These are phyloP conservation scores for Wickerhamomyces hampshirensis DNA, from an alignment of 805 yeast genomes.

Conservation along the genomic window DNA sequence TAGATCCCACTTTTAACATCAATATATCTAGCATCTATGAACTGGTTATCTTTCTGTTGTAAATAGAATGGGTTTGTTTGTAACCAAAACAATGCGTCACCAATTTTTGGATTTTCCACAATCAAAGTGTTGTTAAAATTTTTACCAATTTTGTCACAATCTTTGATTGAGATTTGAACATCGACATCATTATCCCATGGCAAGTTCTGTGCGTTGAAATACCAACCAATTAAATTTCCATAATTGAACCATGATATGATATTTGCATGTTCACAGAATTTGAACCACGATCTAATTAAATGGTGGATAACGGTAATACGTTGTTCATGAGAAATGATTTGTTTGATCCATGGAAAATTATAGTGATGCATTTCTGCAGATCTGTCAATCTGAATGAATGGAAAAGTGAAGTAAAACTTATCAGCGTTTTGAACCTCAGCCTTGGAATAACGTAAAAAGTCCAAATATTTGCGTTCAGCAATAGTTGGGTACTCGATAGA, in stretches of 20 bases:
- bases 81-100: constrained; percentile 31
- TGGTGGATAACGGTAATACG: constrained; percentile 37
- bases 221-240: constrained; percentile 60
- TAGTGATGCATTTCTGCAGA: constrained; percentile 27
- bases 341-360: constrained; percentile 28
- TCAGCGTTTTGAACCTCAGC: constrained; percentile 19
- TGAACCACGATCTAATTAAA: constrained; percentile 48
- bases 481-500: constrained; percentile 11
- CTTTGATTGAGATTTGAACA: constrained; percentile 51
- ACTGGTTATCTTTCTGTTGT: constrained; percentile 39
- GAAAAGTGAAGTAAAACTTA: constrained; percentile 25
- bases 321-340: constrained; percentile 26
- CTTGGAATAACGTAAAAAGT: constrained; percentile 23
- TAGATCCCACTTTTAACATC: constrained; percentile 45
- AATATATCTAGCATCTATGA: constrained; percentile 39
- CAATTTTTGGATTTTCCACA: constrained; percentile 34
- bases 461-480: constrained; percentile 21
- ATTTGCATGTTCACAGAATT: constrained; percentile 39
- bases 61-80: constrained; percentile 29
- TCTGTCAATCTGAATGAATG: constrained; percentile 21
- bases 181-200: constrained; percentile 64
- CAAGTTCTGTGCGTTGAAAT: constrained; percentile 51
- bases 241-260: constrained; percentile 57
- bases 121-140: constrained; percentile 46
- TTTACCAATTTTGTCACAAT: constrained; percentile 39